These are phyloP conservation scores for Immersiporthe knoxdaviesiana DNA, from an alignment of 2,329 filamentous ascomycete genomes.

Conservation along the genomic window DNA sequence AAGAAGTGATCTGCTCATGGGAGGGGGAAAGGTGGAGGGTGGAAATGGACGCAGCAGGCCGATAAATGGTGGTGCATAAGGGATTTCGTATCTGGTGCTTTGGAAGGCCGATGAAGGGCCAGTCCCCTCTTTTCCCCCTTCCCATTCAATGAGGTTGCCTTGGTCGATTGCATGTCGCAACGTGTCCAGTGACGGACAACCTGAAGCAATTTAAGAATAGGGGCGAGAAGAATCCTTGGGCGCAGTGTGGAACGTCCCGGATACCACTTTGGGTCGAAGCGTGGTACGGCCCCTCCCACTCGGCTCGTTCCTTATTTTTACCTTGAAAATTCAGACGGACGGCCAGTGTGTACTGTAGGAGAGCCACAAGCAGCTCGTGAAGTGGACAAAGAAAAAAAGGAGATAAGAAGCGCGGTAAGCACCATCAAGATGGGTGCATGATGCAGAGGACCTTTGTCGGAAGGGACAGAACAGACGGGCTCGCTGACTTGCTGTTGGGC, in stretches of 20 bases:
- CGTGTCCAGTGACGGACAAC: neutral
- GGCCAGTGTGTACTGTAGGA: neutral
- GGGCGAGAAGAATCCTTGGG: neutral
- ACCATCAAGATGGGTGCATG: neutral
- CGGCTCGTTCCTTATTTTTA: conserved; percentile 12
- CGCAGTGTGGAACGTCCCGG: neutral
- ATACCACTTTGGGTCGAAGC: neutral
- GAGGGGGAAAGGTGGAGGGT: neutral
- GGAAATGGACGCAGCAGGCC: neutral
- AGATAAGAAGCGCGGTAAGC: neutral
- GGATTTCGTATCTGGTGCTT: neutral
- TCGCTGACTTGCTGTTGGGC: neutral
- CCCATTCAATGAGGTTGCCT: neutral
- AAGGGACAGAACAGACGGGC: neutral
- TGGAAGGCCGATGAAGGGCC: neutral
- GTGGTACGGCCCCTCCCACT: conserved; percentile 1
- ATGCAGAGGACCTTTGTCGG: neutral
- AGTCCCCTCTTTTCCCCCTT: too few species aligned
- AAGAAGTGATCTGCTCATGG: neutral
- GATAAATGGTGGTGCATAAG: neutral
- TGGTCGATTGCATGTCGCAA: neutral
- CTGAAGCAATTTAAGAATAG: neutral
- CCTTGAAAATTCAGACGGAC: neutral
- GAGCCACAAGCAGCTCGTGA: neutral
- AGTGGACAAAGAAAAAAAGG: neutral